Evolutionary conservation across 1,284 basidiomycete species (phyloP), one percentile per base, ranked within the genome.

Genomic region (Cutaneotrichosporon curvatum): DNA sequence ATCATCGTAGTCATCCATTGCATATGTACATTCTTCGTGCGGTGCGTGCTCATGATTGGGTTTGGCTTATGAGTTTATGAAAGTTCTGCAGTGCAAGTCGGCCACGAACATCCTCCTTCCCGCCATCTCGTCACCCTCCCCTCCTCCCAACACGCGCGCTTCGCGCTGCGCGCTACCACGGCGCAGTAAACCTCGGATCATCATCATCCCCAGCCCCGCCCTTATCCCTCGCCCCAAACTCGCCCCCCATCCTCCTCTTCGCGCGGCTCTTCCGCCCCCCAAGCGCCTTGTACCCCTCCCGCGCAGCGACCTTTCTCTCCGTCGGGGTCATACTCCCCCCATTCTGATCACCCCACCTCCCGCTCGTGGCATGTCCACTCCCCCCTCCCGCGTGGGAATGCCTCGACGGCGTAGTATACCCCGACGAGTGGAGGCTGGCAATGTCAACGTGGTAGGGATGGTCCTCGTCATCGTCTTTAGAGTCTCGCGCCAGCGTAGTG

Each of bases 231-330:
- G 51, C 50, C 20, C 65, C 67, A 45, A 65, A 30, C 38, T 62
- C 60, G 15, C 67, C 69, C 15, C 68, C 71, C 62, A 71, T 66
- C 55, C 62, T 88, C 39, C 72, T 76, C 68, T 82, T 85, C 5
- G 59, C 56, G 52, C 73, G 71, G 9, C 80, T 74, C 73, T 91
- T 92, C 53, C 88, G 78, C 10, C 88, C 88, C 16, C 84, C 84
- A 8, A 91, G 73, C 45, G 87, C 84, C 73, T 91, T 91, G 73
- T 92, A 92, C 75, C 83, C 82, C 61, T 83, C 83, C 32, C 88
- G 78, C 80, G 89, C 87, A 67, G 89, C 86, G 2, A 80, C 49
- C 70, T 89, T 91, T 32, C 79, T 78, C 33, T 84, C 84, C 40
- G 63, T 61, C 15, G 71, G 75, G 16, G 75, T 72, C 14, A 73